phyloP scores from a whole-genome alignment of 495 filamentous ascomycete genomes.

The Amphirosellinia nigrospora region DNA sequence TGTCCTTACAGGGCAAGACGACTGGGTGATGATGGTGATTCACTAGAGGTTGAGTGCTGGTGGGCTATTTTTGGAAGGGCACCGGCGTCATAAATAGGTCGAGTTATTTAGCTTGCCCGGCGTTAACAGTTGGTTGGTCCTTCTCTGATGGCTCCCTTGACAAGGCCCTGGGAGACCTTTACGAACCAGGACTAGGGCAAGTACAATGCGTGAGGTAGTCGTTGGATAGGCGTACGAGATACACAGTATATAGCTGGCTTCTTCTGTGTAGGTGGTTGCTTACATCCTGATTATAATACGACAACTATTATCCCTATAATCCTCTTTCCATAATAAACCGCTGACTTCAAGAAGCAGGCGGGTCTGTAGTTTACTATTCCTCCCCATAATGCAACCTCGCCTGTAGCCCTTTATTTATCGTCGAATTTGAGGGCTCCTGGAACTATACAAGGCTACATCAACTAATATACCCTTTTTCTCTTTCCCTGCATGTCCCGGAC shows the following conservation, averaged over 20 bases:
- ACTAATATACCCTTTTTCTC: no score
- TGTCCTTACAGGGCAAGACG: conserved; percentile 49
- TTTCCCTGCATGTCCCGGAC: no score
- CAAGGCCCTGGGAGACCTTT: not conserved
- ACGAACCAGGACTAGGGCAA: not conserved
- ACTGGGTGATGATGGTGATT: conserved; percentile 51
- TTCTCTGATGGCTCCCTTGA: not conserved
- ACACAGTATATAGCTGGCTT: not conserved
- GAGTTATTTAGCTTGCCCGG: no score
- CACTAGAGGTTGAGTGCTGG: conserved; percentile 49
- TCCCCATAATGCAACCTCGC: no score
- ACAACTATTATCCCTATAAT: not conserved
- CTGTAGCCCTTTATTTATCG: no score
- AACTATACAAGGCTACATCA: no score
- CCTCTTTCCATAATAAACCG: not conserved
- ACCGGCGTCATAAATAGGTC: not conserved
- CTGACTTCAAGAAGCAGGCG: not conserved
- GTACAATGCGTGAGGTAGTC: not conserved
- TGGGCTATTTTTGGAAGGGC: conserved; percentile 50
- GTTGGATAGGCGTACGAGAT: not conserved
- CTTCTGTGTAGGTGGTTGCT: not conserved
- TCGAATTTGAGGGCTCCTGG: no score
- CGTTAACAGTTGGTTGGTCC: no score
- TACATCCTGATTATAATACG: not conserved
- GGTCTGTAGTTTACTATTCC: not conserved